Percentiles rank a stretch among this genome's conserved stretches.
These are phyloP conservation scores for Penicillium sp. DNA, from an alignment of 2,329 filamentous ascomycete species.

Conservation along the genomic window DNA sequence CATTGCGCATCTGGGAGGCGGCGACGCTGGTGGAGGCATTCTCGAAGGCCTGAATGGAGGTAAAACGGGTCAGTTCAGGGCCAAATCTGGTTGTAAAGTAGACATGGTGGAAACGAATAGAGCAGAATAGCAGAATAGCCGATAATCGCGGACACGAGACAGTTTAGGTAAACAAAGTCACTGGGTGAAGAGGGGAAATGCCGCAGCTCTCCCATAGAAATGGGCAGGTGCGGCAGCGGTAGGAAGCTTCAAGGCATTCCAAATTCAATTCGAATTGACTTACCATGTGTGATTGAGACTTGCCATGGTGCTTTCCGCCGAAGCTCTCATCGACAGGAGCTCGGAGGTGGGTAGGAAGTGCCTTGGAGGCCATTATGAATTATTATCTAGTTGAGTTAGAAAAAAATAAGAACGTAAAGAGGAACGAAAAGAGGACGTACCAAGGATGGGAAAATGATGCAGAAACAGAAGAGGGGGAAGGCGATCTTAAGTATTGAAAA, in stretches of 20 bases:
- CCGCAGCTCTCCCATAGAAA: not conserved
- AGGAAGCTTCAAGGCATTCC: not conserved
- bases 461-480: slow-evolving; percentile 12
- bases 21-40: slow-evolving; percentile 98
- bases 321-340: slow-evolving; percentile 55
- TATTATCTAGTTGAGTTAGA: slow-evolving; percentile 1
- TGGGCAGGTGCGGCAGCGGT: slow-evolving; percentile 2
- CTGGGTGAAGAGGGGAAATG: not conserved
- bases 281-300: slow-evolving; percentile 60
- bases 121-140: not conserved
- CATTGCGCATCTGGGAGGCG: slow-evolving; percentile 98
- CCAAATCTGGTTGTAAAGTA: not conserved
- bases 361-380: slow-evolving; percentile 70
- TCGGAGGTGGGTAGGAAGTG: slow-evolving; percentile 79
- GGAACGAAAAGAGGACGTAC: not conserved
- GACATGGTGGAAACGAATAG: not conserved
- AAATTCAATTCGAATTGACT: slow-evolving; percentile 29
- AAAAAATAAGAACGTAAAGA: slow-evolving; percentile 10
- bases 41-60: slow-evolving; percentile 78
- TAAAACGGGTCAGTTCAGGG: slow-evolving; percentile 8
- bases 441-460: not conserved
- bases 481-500: not conserved
- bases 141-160: not conserved
- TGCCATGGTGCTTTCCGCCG: slow-evolving; percentile 55
- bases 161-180: not conserved